A percentile compares a stretch with the other conserved stretches of the same genome.
phyloP scores from a whole-genome alignment of 2,329 filamentous ascomycete species.

The Raffaelea arxii region DNA sequence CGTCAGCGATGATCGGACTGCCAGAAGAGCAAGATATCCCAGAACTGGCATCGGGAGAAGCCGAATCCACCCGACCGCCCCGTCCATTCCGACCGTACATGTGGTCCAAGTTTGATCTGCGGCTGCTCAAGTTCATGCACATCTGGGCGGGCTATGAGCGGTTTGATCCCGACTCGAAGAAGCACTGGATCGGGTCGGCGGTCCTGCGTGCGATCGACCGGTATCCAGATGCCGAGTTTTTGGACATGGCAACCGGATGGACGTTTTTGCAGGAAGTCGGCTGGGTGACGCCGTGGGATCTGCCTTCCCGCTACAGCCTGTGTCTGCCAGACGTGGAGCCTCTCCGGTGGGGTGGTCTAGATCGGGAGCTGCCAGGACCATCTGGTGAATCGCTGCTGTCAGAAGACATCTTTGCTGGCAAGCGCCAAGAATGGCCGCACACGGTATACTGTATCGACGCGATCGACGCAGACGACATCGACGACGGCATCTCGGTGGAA shows the following conservation, averaged over 20 bases:
- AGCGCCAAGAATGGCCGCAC: conserved; percentile 50
- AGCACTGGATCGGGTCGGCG: conserved; percentile 52
- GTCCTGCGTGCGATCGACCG: conserved; percentile 52
- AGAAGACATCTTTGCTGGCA: conserved; percentile 33
- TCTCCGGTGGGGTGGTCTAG: conserved; percentile 30
- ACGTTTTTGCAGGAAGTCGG: conserved; percentile 70
- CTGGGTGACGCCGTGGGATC: conserved; percentile 60
- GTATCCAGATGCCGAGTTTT: conserved; percentile 41
- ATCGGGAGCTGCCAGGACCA: conserved; percentile 19
- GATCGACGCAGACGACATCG: conserved; percentile 57
- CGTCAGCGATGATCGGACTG: conserved; percentile 14
- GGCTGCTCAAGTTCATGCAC: conserved; percentile 59
- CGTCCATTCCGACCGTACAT: no score
- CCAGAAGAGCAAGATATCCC: not conserved
- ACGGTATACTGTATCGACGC: conserved; percentile 66
- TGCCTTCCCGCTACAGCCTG: conserved; percentile 51
- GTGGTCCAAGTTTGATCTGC: conserved; percentile 41
- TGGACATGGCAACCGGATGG: conserved; percentile 41
- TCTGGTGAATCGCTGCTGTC: conserved; percentile 13
- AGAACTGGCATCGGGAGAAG: conserved; percentile 4
- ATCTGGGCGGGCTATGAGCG: conserved; percentile 52
- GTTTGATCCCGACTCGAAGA: conserved; percentile 40
- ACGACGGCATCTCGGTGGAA: conserved; percentile 70
- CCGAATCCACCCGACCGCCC: conserved; percentile 1
- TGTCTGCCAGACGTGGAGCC: conserved; percentile 41